Evolutionary conservation across 2,329 filamentous ascomycete species (phyloP).

Genomic region (Monosporascus sp.): DNA sequence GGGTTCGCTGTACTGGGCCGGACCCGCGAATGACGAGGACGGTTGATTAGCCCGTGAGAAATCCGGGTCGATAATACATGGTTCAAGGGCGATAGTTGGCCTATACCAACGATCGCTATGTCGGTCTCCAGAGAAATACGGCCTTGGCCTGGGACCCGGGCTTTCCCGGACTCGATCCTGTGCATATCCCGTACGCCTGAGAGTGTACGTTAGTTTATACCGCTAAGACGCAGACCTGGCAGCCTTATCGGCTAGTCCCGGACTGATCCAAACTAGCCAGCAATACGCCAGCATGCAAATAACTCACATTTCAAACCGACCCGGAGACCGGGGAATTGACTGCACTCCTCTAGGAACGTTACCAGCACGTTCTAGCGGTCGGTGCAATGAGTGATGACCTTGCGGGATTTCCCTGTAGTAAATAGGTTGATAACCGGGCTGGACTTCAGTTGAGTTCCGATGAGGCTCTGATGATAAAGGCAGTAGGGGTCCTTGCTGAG

Average conservation of each 20-base stretch:
- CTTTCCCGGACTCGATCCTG: background rate
- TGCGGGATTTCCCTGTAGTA: conserved; percentile 10
- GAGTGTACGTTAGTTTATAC: background rate
- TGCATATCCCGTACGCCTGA: background rate
- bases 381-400: conserved; percentile 6
- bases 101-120: conserved; percentile 2
- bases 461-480: conserved; percentile 3
- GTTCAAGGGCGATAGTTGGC: conserved; percentile 5
- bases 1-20: conserved; percentile 12
- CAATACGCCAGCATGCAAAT: background rate
- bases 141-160: background rate
- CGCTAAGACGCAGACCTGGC: background rate
- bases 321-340: conserved; percentile 4
- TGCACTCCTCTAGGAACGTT: conserved; percentile 7
- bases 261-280: background rate
- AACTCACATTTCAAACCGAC: conserved; percentile 18
- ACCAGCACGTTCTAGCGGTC: conserved; percentile 7
- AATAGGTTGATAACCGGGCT: conserved; percentile 1
- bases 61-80: conserved; percentile 3
- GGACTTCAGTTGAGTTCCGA: conserved; percentile 1
- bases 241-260: background rate
- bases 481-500: conserved; percentile 6
- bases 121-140: background rate
- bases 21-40: conserved; percentile 12
- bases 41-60: conserved; percentile 11